Conservation (phyloP, 805 yeast species). For the Wickerhamiella brachini region DNA sequence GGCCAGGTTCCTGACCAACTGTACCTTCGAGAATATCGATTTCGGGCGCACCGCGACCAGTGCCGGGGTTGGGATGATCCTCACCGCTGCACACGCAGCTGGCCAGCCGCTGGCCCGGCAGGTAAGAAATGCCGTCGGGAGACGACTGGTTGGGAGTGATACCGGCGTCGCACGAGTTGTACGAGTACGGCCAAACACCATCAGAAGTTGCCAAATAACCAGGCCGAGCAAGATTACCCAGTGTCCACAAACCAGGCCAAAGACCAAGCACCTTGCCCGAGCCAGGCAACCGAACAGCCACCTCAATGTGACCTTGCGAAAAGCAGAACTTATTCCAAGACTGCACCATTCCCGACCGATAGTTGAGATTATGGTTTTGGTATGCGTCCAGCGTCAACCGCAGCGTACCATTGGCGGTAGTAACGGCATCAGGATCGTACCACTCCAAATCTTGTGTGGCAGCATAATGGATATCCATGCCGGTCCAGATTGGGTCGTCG, state of each 20-base stretch:
- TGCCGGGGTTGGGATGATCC: slow-evolving; percentile 78
- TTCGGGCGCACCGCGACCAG: slow-evolving; percentile 92
- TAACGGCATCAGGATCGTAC: slow-evolving; percentile 85
- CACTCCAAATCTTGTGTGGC: slow-evolving; percentile 88
- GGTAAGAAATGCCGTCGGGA: slow-evolving; percentile 72
- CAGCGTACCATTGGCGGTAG: slow-evolving; percentile 62
- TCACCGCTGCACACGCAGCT: slow-evolving; percentile 70
- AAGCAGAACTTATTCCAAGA: slow-evolving; percentile 87
- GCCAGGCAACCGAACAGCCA: slow-evolving; percentile 67
- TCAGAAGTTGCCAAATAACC: slow-evolving; percentile 80
- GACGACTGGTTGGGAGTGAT: slow-evolving; percentile 89
- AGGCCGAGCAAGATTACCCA: slow-evolving; percentile 88
- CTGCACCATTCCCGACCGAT: slow-evolving; percentile 86
- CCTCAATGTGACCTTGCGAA: slow-evolving; percentile 69
- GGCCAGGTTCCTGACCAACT: slow-evolving; percentile 27
- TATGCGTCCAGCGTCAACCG: slow-evolving; percentile 65
- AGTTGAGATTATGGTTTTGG: slow-evolving; percentile 61
- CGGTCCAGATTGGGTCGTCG: slow-evolving; percentile 86
- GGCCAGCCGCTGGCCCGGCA: slow-evolving; percentile 72
- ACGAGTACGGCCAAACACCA: slow-evolving; percentile 92
- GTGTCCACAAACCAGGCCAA: slow-evolving; percentile 95
- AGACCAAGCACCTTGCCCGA: slow-evolving; percentile 66
- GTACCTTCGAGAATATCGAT: slow-evolving; percentile 87
- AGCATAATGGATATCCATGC: slow-evolving; percentile 67
- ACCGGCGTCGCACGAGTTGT: slow-evolving; percentile 82